Conservation (phyloP, 192 early-diverging fungal species). For the Geranomyces michiganensis region DNA sequence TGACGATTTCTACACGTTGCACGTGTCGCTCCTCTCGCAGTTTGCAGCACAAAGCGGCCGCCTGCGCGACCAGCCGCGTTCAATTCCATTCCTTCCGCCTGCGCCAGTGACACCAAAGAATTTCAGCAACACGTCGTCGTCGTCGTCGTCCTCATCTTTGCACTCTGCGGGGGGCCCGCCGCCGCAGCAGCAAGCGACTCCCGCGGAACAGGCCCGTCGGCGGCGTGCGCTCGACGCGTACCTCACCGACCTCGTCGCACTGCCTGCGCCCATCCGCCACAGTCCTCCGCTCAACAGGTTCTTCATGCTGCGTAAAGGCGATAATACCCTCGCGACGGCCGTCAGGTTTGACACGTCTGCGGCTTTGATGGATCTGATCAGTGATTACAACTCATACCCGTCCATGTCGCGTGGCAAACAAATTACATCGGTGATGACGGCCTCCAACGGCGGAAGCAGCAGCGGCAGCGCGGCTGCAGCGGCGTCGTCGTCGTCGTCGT, state of each 20-base stretch:
- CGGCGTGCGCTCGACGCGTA: slow-evolving; percentile 31
- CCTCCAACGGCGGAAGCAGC: slow-evolving; percentile 7
- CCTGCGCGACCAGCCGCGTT: slow-evolving; percentile 19
- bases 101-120: slow-evolving; percentile 1
- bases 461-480: neutral
- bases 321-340: slow-evolving; percentile 13
- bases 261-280: slow-evolving; percentile 26
- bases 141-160: too few relatives aligned
- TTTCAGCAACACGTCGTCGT: neutral
- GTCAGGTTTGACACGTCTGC: slow-evolving; percentile 20
- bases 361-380: slow-evolving; percentile 34
- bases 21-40: slow-evolving; percentile 46
- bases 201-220: slow-evolving; percentile 3
- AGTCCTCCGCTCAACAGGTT: slow-evolving; percentile 21
- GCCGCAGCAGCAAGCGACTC: neutral
- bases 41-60: slow-evolving; percentile 47
- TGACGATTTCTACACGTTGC: slow-evolving; percentile 50
- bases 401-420: neutral
- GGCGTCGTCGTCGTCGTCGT: neutral
- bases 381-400: slow-evolving; percentile 29
- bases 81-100: slow-evolving; percentile 39
- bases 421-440: too few relatives aligned
- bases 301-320: slow-evolving; percentile 33
- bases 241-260: slow-evolving; percentile 20
- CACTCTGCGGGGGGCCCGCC: neutral